A percentile compares a stretch with the other conserved stretches of the same genome.
These are phyloP conservation scores for Cyclotella sp. DNA, from an alignment of 108 stramenopile genomes.

Conservation along the genomic window DNA sequence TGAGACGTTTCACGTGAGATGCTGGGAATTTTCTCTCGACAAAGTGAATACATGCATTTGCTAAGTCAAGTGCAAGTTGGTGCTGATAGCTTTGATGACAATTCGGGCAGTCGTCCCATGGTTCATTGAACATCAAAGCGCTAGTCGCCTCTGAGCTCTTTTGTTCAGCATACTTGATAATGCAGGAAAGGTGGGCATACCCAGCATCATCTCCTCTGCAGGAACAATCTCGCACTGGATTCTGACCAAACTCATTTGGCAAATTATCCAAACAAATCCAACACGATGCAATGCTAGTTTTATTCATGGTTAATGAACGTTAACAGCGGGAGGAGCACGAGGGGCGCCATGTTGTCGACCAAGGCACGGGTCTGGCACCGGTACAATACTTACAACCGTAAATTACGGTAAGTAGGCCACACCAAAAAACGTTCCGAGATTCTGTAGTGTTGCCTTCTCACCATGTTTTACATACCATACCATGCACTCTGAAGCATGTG, in stretches of 20 bases:
- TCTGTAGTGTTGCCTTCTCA: no score
- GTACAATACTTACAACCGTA: no score
- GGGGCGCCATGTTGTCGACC: no score
- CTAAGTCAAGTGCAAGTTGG: not conserved
- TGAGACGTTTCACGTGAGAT: not conserved
- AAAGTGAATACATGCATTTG: not conserved
- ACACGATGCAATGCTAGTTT: no score
- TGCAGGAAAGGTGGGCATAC: not conserved
- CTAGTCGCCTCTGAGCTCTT: not conserved
- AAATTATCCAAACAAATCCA: conserved; percentile 3
- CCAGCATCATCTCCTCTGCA: conserved; percentile 4
- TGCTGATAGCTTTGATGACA: not conserved
- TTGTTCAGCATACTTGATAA: not conserved
- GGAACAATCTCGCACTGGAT: not conserved
- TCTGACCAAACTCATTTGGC: not conserved
- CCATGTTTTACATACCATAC: no score
- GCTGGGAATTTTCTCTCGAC: not conserved
- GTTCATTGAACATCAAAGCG: not conserved
- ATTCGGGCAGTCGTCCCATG: not conserved
- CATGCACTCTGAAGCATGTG: no score
- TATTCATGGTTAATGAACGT: no score
- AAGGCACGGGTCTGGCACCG: no score
- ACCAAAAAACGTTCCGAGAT: no score
- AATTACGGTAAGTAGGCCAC: no score
- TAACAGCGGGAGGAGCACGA: no score